These are phyloP conservation scores for Pestalotiopsis sp. DNA, from an alignment of 2,329 filamentous ascomycete genomes.

Conservation along the genomic window DNA sequence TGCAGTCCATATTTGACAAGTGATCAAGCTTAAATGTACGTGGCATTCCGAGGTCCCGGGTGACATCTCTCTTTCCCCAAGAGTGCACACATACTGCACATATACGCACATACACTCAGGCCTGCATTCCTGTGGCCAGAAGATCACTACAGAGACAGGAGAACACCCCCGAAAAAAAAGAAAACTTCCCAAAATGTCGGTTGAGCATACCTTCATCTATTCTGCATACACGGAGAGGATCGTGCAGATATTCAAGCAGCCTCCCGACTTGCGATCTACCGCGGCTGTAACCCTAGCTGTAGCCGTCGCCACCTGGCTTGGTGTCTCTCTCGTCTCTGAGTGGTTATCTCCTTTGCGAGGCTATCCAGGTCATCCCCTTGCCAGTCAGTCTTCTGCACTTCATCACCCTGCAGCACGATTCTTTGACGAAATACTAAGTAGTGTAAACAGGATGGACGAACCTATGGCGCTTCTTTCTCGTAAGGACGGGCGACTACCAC, in stretches of 20 bases:
- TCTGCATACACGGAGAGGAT: not conserved
- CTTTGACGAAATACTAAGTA: not conserved
- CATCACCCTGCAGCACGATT: not conserved
- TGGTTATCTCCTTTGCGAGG: constrained; percentile 2
- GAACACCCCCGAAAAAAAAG: not conserved
- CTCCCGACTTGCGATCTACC: not conserved
- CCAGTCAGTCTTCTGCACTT: constrained; percentile 5
- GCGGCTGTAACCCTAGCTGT: not conserved
- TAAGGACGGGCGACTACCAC: constrained; percentile 25
- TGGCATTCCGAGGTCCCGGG: not conserved
- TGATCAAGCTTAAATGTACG: not conserved
- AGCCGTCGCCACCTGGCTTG: not conserved
- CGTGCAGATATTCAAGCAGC: constrained; percentile 6
- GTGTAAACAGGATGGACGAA: constrained; percentile 32
- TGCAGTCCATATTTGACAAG: not conserved
- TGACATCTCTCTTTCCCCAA: not conserved
- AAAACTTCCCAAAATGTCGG: not conserved
- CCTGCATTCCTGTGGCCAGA: not conserved
- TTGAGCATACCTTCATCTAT: not conserved
- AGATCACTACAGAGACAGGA: not conserved
- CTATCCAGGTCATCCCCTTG: constrained; percentile 7
- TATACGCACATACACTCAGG: too few relatives aligned
- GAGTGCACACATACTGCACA: not conserved
- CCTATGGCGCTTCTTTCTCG: constrained; percentile 32
- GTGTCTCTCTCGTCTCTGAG: not conserved